These are phyloP conservation scores for Truncatella angustata DNA, from an alignment of 2,329 filamentous ascomycete species.

Conservation along the genomic window DNA sequence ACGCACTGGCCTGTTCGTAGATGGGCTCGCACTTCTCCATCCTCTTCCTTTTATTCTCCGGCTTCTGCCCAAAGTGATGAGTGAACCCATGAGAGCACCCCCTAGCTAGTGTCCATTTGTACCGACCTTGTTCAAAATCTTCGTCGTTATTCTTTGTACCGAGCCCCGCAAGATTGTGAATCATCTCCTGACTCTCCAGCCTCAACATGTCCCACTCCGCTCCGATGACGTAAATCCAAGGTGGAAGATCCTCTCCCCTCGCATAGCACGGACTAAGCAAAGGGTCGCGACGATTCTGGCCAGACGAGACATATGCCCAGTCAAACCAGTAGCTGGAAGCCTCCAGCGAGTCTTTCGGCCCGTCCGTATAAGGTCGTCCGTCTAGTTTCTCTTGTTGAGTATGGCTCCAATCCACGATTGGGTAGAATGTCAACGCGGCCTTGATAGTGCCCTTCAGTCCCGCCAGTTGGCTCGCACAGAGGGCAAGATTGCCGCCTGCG, in stretches of 20 bases:
- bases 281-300: conserved; percentile 33
- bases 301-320: conserved; percentile 39
- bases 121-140: conserved; percentile 7
- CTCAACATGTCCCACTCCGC: conserved; percentile 40
- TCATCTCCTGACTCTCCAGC: conserved; percentile 21
- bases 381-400: conserved; percentile 26
- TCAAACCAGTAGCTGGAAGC: conserved; percentile 30
- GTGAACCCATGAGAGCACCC: conserved; percentile 11
- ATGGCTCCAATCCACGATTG: conserved; percentile 39
- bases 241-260: conserved; percentile 33
- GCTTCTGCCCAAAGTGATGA: conserved; percentile 10
- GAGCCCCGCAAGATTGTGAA: conserved; percentile 8
- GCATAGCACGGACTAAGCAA: conserved; percentile 38
- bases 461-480: conserved; percentile 35
- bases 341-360: conserved; percentile 27
- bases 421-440: conserved; percentile 35
- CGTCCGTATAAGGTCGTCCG: conserved; percentile 34
- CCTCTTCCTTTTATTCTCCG: conserved; percentile 7
- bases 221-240: conserved; percentile 40
- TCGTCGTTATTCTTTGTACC: not conserved
- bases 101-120: conserved; percentile 12
- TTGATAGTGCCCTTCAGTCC: conserved; percentile 31
- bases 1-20: conserved; percentile 6
- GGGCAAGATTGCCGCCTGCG: conserved; percentile 40
- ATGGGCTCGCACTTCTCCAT: conserved; percentile 9